Percentiles rank a stretch among this genome's conserved stretches.
Conservation (phyloP, 2,329 filamentous ascomycete genomes). For the Aphanoascus verrucosus region DNA sequence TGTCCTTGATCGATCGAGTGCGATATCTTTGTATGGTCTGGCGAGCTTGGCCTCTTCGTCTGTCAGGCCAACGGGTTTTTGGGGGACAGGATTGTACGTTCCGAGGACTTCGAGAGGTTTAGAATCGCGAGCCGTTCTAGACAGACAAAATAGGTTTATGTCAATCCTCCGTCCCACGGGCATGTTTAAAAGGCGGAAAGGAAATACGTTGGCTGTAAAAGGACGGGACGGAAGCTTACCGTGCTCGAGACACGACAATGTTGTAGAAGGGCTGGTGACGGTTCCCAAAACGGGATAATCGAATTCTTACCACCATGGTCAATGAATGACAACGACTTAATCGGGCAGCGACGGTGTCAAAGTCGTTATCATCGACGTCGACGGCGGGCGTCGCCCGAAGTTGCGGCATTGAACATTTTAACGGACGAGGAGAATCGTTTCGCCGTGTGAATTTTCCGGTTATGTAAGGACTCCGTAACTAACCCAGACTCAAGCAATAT, state of each 20-base stretch:
- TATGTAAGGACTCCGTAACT: not conserved
- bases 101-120: slow-evolving; percentile 88
- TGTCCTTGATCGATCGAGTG: slow-evolving; percentile 67
- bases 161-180: not conserved
- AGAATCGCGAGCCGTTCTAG: slow-evolving; percentile 71
- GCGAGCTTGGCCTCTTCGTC: slow-evolving; percentile 42
- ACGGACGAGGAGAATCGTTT: slow-evolving; percentile 3
- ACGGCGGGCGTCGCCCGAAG: slow-evolving; percentile 43
- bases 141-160: not conserved
- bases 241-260: slow-evolving; percentile 86
- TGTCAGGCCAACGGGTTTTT: slow-evolving; percentile 40
- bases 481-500: too few relatives aligned
- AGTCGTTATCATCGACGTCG: not conserved
- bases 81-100: slow-evolving; percentile 51
- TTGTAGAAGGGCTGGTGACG: slow-evolving; percentile 90
- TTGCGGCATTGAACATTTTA: slow-evolving; percentile 7
- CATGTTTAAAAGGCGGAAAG: not conserved
- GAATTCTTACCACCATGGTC: slow-evolving; percentile 84
- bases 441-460: not conserved
- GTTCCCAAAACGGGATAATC: slow-evolving; percentile 85
- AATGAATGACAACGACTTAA: not conserved
- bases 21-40: slow-evolving; percentile 78
- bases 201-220: not conserved
- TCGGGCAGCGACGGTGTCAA: not conserved
- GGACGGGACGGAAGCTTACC: slow-evolving; percentile 46